phyloP scores from a whole-genome alignment of 805 yeast species.

The Starmera caribaea region DNA sequence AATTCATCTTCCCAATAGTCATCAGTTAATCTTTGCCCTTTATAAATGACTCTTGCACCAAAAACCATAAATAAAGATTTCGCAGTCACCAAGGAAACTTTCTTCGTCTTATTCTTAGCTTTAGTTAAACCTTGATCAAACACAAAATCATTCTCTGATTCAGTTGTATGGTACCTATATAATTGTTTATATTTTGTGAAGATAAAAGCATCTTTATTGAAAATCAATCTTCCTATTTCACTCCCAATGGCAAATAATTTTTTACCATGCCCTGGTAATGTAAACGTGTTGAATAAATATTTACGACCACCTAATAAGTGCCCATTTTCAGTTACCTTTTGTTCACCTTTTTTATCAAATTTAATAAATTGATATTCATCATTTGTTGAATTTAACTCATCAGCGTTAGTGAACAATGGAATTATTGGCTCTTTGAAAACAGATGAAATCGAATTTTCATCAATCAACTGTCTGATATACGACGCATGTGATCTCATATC shows the following conservation, averaged over 20 bases:
- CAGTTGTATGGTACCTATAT: slow-evolving; percentile 25
- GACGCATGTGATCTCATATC: slow-evolving; percentile 7
- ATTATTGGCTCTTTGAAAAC: slow-evolving; percentile 5
- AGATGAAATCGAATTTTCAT: slow-evolving; percentile 1
- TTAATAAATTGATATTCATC: slow-evolving; percentile 22
- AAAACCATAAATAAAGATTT: slow-evolving; percentile 36
- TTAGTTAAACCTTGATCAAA: slow-evolving; percentile 18
- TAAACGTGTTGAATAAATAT: slow-evolving; percentile 30
- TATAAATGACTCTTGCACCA: slow-evolving; percentile 37
- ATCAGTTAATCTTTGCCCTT: slow-evolving; percentile 40
- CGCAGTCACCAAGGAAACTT: slow-evolving; percentile 23
- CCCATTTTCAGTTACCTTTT: slow-evolving; percentile 31
- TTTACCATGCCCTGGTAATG: slow-evolving; percentile 27
- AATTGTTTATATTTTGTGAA: slow-evolving; percentile 31
- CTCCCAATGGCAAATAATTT: slow-evolving; percentile 30
- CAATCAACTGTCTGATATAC: slow-evolving; percentile 3
- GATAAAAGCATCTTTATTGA: slow-evolving; percentile 41
- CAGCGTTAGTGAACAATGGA: slow-evolving; percentile 7
- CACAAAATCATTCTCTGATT: slow-evolving; percentile 28
- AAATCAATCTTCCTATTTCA: slow-evolving; percentile 30
- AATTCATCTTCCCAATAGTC: slow-evolving; percentile 47
- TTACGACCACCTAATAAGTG: slow-evolving; percentile 27
- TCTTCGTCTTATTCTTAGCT: slow-evolving; percentile 13
- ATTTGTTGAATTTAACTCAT: slow-evolving; percentile 13
- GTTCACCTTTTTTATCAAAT: slow-evolving; percentile 35